Evolutionary conservation across 305 asterid genomes (phyloP).

Genomic region (Rubia tinctorum): DNA sequence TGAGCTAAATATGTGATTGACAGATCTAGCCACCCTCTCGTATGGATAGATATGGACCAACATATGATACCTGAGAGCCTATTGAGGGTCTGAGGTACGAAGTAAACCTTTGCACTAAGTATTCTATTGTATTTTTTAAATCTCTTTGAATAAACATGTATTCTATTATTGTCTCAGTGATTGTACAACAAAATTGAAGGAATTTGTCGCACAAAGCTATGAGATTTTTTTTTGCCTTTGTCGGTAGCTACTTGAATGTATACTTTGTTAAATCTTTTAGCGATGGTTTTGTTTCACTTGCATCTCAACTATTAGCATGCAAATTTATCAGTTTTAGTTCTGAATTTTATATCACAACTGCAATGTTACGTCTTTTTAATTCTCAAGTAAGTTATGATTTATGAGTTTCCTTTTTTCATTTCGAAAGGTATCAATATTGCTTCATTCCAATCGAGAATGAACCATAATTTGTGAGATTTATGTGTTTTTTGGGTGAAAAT

Average conservation of each 20-base stretch:
- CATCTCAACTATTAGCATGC: too few relatives aligned
- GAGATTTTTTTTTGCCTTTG: constrained; percentile 57
- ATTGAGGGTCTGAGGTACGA: too few relatives aligned
- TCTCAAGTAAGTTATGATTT: constrained; percentile 45
- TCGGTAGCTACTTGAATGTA: constrained; percentile 39
- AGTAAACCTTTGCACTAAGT: too few relatives aligned
- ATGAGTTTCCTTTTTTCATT: not conserved
- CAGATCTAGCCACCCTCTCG: not conserved
- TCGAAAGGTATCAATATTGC: not conserved
- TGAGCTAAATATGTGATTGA: not conserved
- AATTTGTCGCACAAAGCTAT: constrained; percentile 51
- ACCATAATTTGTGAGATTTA: not conserved
- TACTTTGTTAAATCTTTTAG: too few relatives aligned
- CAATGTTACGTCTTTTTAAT: constrained; percentile 31
- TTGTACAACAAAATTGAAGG: constrained; percentile 55
- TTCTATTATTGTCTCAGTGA: constrained; percentile 32
- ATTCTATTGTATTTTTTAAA: too few relatives aligned
- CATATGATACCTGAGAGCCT: too few relatives aligned
- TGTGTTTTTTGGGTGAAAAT: not conserved
- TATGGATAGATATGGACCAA: not conserved
- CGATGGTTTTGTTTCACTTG: not conserved
- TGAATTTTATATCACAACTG: constrained; percentile 31
- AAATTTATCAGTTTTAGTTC: too few relatives aligned
- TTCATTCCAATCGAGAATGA: not conserved
- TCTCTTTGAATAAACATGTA: not conserved